A percentile compares a stretch with the other conserved stretches of the same genome.
phyloP scores from a whole-genome alignment of 1,284 basidiomycete genomes.

The Mixia osmundae region DNA sequence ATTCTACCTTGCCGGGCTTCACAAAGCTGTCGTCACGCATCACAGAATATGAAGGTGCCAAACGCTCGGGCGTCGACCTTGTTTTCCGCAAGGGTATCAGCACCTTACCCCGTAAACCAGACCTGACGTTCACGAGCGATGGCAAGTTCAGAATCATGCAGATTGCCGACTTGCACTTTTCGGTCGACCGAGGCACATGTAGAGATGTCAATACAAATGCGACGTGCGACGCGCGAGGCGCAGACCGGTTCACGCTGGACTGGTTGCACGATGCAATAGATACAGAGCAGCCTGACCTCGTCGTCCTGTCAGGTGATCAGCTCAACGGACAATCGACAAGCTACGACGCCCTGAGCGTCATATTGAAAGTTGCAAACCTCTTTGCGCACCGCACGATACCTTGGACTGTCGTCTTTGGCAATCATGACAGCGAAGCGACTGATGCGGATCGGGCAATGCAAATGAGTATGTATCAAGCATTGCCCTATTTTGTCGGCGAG shows the following conservation, averaged over 20 bases:
- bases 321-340: conserved; percentile 41
- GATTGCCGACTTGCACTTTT: conserved; percentile 63
- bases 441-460: conserved; percentile 25
- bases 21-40: conserved; percentile 16
- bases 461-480: conserved; percentile 41
- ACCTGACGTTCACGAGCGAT: conserved; percentile 47
- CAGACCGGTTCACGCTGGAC: conserved; percentile 43
- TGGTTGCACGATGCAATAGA: conserved; percentile 50
- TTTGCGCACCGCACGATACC: conserved; percentile 53
- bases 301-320: conserved; percentile 32
- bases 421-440: conserved; percentile 50
- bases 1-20: conserved; percentile 19
- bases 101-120: conserved; percentile 36
- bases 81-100: too few relatives aligned
- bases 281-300: conserved; percentile 61
- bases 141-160: conserved; percentile 75
- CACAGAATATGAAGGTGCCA: conserved; percentile 25
- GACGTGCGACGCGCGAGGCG: conserved; percentile 7
- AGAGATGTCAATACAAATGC: conserved; percentile 11
- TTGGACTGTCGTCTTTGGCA: conserved; percentile 72
- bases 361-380: conserved; percentile 61
- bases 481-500: conserved; percentile 65
- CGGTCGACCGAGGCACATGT: conserved; percentile 14
- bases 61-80: too few relatives aligned
- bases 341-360: conserved; percentile 62